Evolutionary conservation across 306 rosid species (phyloP), one percentile per base, ranked within the genome.

Genomic region (Lagenaria siceraria): DNA sequence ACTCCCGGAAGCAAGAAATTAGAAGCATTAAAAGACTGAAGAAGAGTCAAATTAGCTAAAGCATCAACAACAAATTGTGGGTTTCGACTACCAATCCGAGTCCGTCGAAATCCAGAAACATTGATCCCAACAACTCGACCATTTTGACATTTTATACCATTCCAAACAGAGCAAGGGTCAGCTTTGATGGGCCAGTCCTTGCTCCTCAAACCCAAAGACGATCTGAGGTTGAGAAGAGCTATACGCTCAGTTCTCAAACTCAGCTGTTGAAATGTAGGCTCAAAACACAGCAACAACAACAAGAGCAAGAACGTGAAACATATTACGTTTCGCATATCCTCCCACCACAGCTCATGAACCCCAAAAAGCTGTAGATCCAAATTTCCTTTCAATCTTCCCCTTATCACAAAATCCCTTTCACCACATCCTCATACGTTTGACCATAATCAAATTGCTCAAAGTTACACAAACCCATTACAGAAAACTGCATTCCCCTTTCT

Each of bases 111-210:
- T 43, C 98, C 97, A 81, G 96, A 88, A 64, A 95, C 83, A 77
- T 89, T 89, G 84, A 95, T 80, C 88, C 86, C 92, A 60, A 89
- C 79, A 80, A 95, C 95, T 68, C 89, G 80, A 72, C 97, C 98
- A 81, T 92, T 85, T 38, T 69, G 81, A 80, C 98, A 95, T 0
- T 61, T 27, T 4, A 92, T 80, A 3, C 97, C 98, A 33, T 27
- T 63, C 98, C 98, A 94, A 64, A 66, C 24, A 51, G 78, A 66
- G 78, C 98, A 95, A 60, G 96, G 97, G 91, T 95, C 96, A 13
- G 85, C 81, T 71, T 90, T 95, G 77, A 71, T 79, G 48, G 98
- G 98, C 98, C 97, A 95, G 58, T 92, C 98, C 82, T 33, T 88
- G 88, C 86, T 78, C 77, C 96, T 88, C 81, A 95, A 77, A n/a